Evolutionary conservation across 495 filamentous ascomycete genomes (phyloP), one percentile per base, ranked within the genome.

Genomic region (Talaromyces proteolyticus): DNA sequence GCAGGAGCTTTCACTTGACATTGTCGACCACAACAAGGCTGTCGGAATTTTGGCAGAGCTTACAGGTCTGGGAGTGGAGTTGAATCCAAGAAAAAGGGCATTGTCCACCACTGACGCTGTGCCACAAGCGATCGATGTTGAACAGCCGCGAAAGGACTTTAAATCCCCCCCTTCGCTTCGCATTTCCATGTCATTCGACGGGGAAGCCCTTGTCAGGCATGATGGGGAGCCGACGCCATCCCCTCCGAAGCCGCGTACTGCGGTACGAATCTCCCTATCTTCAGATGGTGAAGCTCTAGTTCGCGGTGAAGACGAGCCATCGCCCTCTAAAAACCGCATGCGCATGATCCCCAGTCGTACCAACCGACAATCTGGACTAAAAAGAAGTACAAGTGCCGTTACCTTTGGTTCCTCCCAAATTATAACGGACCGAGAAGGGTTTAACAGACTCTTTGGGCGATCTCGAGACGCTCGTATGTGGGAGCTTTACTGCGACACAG

Each of bases 391-490:
- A 47, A 83, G 75, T 57, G 75, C 76, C 4, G 56, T 78, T 29
- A 65, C 76, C 40, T 77, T 71, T 19, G 51, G 61, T 25, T 68
- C 61, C 18, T 60, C 66, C 14, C 59, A 62, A 37, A 50, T 59
- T 39, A 63, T 74, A 22, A 66, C 63, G 21, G 71, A 73, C 22
- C 61, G 61, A 49, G 54, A 49, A 8, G 19, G 11, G 34, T 39
- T 23, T 6, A 47, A 42, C 36, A 52, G 39, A 16, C 50, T 26
- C 1, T 72, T 81, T 52, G 89, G 91, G 22, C 79, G 90, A 36
- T 93, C 89, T 38, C 78, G 88, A 26, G 87, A 95, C 63, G 82
- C 88, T 14, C 80, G 87, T 23, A 86, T 83, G 25, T 95, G 91
- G 91, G 86, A 93, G 62, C 86, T 85, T 52, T 85, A 81, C 67